Evolutionary conservation across 2,329 filamentous ascomycete genomes (phyloP), one percentile per base, ranked within the genome.

Genomic region (Pestalotiopsis sp.): DNA sequence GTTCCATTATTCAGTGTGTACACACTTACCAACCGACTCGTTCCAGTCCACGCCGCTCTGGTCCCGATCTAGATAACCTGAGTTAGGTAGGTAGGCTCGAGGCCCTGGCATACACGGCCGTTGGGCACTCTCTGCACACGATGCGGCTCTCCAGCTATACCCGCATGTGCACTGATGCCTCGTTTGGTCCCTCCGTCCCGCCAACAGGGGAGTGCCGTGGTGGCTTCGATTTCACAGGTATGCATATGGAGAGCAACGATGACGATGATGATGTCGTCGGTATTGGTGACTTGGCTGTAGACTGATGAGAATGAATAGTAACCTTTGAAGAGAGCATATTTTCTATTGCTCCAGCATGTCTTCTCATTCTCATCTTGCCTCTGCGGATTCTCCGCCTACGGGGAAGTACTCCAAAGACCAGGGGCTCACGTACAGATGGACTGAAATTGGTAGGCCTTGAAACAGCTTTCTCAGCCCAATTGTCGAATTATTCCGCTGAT

Each of bases 301-400:
- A 26, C 44, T 65, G 11, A 65, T 58, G 2, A 58, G 10, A 58
- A 52, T 65, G 38, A 26, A 7, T 14, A 66, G 65, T 66, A 10
- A 66, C 65, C 38, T 66, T 66, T 22, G 65, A 66, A 62, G 65
- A 66, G 40, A 66, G 65, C 57, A 66, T 66, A 7, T 56, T 66
- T 13, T 66, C 65, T 9, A 61, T 66, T 7, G 65, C 10, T 30
- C 65, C 65, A 66, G 57, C 65, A 66, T 66, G 65, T 20, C 38
- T 62, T 7, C 56, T 66, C 26, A 20, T 66, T 4, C 5, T 62
- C 57, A n/a, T 62, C 1, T 24, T 66, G 14, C 65, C 65, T 17
- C 44, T 57, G 57, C 61, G 57, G 57, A 20, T 66, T 3, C 56
- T 38, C 5, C 26, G 30, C 11, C 65, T 66, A 39, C 55, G 65